Evolutionary conservation across 306 rosid species (phyloP), one percentile per base, ranked within the genome.

Genomic region (Benincasa hispida): DNA sequence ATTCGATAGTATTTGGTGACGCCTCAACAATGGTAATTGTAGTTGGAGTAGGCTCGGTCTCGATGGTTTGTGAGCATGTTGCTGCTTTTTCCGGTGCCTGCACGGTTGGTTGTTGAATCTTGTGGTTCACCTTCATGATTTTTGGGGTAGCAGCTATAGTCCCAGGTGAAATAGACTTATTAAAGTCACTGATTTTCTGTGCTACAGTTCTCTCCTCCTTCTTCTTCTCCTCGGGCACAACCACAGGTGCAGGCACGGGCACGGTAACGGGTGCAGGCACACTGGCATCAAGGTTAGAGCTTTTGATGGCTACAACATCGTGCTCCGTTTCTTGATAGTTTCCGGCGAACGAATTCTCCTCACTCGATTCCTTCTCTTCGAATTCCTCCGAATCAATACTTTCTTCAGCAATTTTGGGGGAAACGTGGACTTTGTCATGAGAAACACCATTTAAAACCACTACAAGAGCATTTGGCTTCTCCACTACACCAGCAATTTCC

Each of bases 401-500:
- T 61, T 86, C 87, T 59, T 85, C 89, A 3, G 89, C 78, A 78
- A 84, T 76, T 83, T 81, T 87, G 28, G 98, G 91, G 86, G 97
- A 81, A 83, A 81, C 91, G 22, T 57, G 88, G 63, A 80, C 77
- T 80, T 85, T 82, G 28, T 84, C 93, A 61, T 73, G 76, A 81
- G 87, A 83, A 76, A 78, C 72, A 19, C 91, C 91, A 82, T 82
- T 82, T 72, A 89, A 70, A 74, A 84, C 66, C 41, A 51, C 80
- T 41, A 63, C 25, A 10, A 47, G 34, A 74, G 80, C 84, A 59
- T 80, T 91, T 62, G 84, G 85, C 81, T 85, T 83, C 82, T 78
- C 79, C 82, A 37, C 82, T 41, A 83, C 77, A 84, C 95, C 93
- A 48, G 87, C 77, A 69, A 90, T 82, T 88, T 95, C 99, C 81